Base-by-base conservation (phyloP, 2,329 filamentous ascomycete species). In the Leptographium lundbergii region DNA sequence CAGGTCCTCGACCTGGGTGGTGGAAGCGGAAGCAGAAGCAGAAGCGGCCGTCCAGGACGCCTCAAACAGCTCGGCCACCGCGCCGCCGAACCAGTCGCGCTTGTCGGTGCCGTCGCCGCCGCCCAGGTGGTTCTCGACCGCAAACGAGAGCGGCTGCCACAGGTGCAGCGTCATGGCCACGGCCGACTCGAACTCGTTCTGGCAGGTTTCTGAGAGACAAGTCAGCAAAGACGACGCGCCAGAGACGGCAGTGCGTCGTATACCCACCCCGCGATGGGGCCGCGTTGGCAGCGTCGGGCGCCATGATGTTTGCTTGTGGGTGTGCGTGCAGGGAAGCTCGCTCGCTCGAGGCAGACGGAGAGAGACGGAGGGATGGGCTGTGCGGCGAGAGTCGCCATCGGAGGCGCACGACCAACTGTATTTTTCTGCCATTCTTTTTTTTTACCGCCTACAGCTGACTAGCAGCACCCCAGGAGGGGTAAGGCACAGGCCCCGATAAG, bases 51-150 rank as follows among this genome's bases (percentile, higher is more conserved):
- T 45, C 62, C 64, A 62, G 45, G 66, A 55, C 32, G 72, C 62
- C 60, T 69, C 69, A 66, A 96, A 87, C 63, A 96, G 82, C 29
- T 96, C 89, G 61, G 86, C 87, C 57, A 97, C 79, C 51, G 88
- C 88, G 63, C 91, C 91, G 57, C 89, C 92, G 67, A 99, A 89
- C 92, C 91, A 97, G 78, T 96, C 92, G 67, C 92, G 88, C 77
- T 97, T 97, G 73, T 95, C 90, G 61, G 79, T 72, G 25, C 85
- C 87, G 68, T 90, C 85, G 48, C 89, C 84, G 2, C 92, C 94
- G 67, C 92, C 94, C 87, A 91, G 96, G 73, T 84, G 79, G 71
- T 89, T 90, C 70, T 88, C 82, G 52, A 96, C 89, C 54, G 94
- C 90, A 69, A 96, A 84, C 55, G 87, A 87, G 58, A 99, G 85